Evolutionary conservation across 2,329 filamentous ascomycete genomes (phyloP).

Genomic region (Ceratocystis cubensis): DNA sequence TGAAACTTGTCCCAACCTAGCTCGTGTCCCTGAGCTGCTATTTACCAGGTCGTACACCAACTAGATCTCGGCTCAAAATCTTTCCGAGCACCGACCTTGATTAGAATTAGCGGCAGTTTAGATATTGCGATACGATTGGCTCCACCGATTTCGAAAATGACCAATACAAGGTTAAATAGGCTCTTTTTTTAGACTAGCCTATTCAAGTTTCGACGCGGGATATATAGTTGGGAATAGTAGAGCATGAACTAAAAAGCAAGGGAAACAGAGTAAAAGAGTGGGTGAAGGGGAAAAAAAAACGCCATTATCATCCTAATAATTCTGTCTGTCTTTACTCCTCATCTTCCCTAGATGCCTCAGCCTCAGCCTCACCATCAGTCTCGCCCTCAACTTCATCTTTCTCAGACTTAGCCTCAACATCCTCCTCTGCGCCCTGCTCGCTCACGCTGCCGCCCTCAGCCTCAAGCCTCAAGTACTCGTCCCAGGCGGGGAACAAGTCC

Average conservation of each 20-base stretch:
- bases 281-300: background rate
- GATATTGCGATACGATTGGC: too few relatives aligned
- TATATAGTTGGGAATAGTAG: background rate
- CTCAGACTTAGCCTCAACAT: constrained; percentile 24
- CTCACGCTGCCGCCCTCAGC: constrained; percentile 43
- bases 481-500: constrained; percentile 93
- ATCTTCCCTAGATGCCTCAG: background rate
- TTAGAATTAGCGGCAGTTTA: too few relatives aligned
- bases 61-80: too few relatives aligned
- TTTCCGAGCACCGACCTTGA: too few relatives aligned
- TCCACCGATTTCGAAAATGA: too few relatives aligned
- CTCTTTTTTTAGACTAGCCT: too few relatives aligned
- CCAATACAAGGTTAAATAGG: too few relatives aligned
- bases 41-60: too few relatives aligned
- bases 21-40: background rate
- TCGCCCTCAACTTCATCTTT: constrained; percentile 10
- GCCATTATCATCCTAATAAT: background rate
- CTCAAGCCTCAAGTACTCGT: constrained; percentile 75
- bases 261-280: background rate
- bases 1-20: background rate
- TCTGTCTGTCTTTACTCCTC: constrained; percentile 5
- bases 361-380: background rate
- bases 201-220: too few relatives aligned
- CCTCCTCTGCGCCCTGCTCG: constrained; percentile 24
- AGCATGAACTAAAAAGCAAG: background rate